A percentile compares a stretch with the other conserved stretches of the same genome.
These are phyloP conservation scores for Candida montana DNA, from an alignment of 805 yeast species.

Conservation along the genomic window DNA sequence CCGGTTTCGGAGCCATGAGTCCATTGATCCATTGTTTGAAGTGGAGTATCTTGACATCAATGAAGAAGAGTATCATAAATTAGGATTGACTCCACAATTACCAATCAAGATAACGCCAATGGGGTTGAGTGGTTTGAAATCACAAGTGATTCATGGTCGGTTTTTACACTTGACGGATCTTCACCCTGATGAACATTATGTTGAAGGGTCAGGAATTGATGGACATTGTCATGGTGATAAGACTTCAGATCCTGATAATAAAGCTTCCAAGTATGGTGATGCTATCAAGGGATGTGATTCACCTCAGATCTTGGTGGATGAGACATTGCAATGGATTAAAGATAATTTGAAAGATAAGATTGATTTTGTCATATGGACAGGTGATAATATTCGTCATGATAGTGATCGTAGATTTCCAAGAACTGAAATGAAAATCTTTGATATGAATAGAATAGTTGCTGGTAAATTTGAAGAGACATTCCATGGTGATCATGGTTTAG, in stretches of 20 bases:
- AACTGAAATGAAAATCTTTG: conserved; percentile 65
- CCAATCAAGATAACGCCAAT: conserved; percentile 28
- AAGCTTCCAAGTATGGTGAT: conserved; percentile 67
- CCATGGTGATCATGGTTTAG: conserved; percentile 29
- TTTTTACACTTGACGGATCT: conserved; percentile 84
- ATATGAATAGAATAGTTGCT: conserved; percentile 57
- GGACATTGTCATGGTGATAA: conserved; percentile 53
- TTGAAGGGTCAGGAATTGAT: conserved; percentile 43
- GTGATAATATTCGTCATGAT: conserved; percentile 83
- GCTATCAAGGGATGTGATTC: conserved; percentile 76
- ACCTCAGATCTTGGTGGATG: conserved; percentile 54
- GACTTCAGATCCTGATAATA: conserved; percentile 28
- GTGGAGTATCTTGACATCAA: too few species aligned
- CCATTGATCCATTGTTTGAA: too few species aligned
- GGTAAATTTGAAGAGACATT: conserved; percentile 47
- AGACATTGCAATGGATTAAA: conserved; percentile 63
- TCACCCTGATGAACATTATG: conserved; percentile 74
- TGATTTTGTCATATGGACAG: conserved; percentile 88
- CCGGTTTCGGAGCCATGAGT: too few species aligned
- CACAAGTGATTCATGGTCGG: conserved; percentile 48
- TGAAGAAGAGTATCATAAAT: conserved; percentile 25
- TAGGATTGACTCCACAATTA: conserved; percentile 38
- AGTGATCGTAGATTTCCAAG: conserved; percentile 72
- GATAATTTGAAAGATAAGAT: conserved; percentile 65
- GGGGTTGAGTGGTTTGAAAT: conserved; percentile 5